Base-by-base conservation (phyloP, 2,329 filamentous ascomycete species). In the Diaporthe citriasiana region DNA sequence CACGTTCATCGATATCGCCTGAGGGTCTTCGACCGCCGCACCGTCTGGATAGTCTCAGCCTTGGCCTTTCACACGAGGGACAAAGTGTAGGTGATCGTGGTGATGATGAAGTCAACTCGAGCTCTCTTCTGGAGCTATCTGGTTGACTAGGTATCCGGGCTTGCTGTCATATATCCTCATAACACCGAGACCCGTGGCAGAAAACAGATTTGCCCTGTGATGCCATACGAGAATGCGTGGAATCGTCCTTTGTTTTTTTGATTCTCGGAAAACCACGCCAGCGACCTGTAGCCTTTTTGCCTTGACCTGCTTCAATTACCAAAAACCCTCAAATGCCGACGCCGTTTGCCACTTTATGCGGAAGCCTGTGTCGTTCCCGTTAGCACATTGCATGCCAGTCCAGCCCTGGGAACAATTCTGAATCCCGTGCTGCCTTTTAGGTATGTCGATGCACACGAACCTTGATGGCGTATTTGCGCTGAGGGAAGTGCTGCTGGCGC, bases 401-500 rank as follows among this genome's bases (percentile, higher is more conserved):
- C 22, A 25, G n/a, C 27, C 45, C 15, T 12, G 12, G 4, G 15
- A 5, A 4, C n/a, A 25, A 25, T 19, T 15, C 17, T 13, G 4
- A 27, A 27, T 51, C 30, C 40, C 9, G 40, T n/a, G 50, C 33
- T 70, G 63, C 51, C 19, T 22, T 22, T 17, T 22, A 30, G n/a
- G 51, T 17, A 8, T 25, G 12, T 25, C 8, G 25, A 27, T n/a
- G 72, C 71, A 66, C 74, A 79, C 87, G 80, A 90, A 95, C 97
- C 96, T 98, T 99, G 87, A 99, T 94, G 87, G 97, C 97, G 88
- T 93, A 99, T 90, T 97, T 98, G 89, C 97, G 93, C 91, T 97
- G 95, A 80, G 97, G 97, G 92, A 99, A 99, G 90, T 99, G 96
- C 81, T 90, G 92, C 86, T 90, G 87, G 89, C 93, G 94, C 95